phyloP scores from a whole-genome alignment of 805 yeast species.

The Myxozyma udenii region DNA sequence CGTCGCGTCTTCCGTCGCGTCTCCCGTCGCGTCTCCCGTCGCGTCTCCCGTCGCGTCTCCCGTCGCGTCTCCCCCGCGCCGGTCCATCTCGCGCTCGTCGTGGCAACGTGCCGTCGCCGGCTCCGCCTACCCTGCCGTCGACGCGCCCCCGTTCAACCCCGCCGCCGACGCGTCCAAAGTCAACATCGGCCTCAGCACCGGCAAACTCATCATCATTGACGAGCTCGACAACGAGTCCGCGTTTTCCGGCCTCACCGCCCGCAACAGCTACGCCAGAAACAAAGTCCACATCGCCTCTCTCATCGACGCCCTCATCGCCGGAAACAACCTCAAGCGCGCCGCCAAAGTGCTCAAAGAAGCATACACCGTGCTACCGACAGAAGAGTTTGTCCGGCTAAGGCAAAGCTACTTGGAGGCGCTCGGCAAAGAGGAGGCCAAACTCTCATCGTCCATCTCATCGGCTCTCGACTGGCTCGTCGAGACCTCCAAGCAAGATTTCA shows the following conservation, averaged over 20 bases:
- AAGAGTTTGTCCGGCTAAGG: conserved; percentile 17
- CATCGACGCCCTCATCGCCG: conserved; percentile 28
- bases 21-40: too few species aligned
- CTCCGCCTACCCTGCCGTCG: background rate
- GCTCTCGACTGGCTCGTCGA: conserved; percentile 8
- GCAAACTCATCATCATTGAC: conserved; percentile 20
- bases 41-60: too few species aligned
- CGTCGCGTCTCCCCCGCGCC: background rate
- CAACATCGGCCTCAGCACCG: conserved; percentile 5
- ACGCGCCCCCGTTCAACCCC: background rate
- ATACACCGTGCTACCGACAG: conserved; percentile 8
- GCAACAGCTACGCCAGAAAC: conserved; percentile 10
- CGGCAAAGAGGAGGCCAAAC: conserved; percentile 13
- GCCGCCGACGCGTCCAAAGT: background rate
- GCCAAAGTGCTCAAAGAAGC: conserved; percentile 19
- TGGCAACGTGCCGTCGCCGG: background rate
- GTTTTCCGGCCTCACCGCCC: conserved; percentile 2
- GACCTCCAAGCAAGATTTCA: conserved; percentile 1
- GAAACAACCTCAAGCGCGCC: conserved; percentile 29
- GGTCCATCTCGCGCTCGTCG: background rate
- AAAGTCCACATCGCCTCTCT: conserved; percentile 22
- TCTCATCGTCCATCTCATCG: background rate
- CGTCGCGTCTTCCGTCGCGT: too few species aligned
- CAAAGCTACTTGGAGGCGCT: conserved; percentile 19
- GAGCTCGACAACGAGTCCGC: conserved; percentile 2